These are phyloP conservation scores for Solanum stenotomum DNA, from an alignment of 257 asterid genomes.

Conservation along the genomic window DNA sequence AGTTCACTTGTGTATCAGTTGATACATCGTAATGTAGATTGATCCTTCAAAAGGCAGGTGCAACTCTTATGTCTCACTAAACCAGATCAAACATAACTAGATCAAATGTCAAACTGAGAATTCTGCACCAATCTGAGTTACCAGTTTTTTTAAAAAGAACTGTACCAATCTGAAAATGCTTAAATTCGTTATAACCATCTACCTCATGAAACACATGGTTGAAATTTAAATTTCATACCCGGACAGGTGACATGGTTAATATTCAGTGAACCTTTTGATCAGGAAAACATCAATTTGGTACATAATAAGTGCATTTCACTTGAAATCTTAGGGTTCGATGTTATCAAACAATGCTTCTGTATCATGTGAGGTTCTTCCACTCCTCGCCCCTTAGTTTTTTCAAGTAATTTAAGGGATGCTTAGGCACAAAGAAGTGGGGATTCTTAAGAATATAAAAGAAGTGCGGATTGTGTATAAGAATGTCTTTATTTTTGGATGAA, in stretches of 20 bases:
- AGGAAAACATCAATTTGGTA: neutral
- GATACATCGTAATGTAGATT: neutral
- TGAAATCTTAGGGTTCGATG: neutral
- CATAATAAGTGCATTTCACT: neutral
- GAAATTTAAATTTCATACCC: neutral
- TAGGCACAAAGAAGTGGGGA: neutral
- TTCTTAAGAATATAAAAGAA: neutral
- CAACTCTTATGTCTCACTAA: neutral
- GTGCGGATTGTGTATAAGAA: neutral
- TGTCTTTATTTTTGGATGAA: neutral
- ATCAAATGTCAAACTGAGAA: neutral
- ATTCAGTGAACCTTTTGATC: neutral
- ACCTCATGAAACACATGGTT: neutral
- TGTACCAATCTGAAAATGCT: neutral
- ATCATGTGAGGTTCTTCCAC: neutral
- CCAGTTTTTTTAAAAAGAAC: neutral
- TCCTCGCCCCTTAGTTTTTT: neutral
- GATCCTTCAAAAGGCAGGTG: neutral
- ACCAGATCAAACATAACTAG: neutral
- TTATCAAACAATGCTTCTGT: neutral
- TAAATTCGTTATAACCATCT: neutral
- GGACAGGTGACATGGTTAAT: neutral
- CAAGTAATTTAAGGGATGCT: neutral
- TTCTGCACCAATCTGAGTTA: neutral
- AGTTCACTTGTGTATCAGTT: neutral